phyloP scores from a whole-genome alignment of 1,284 basidiomycete genomes.

The Laetiporus sulphureus region DNA sequence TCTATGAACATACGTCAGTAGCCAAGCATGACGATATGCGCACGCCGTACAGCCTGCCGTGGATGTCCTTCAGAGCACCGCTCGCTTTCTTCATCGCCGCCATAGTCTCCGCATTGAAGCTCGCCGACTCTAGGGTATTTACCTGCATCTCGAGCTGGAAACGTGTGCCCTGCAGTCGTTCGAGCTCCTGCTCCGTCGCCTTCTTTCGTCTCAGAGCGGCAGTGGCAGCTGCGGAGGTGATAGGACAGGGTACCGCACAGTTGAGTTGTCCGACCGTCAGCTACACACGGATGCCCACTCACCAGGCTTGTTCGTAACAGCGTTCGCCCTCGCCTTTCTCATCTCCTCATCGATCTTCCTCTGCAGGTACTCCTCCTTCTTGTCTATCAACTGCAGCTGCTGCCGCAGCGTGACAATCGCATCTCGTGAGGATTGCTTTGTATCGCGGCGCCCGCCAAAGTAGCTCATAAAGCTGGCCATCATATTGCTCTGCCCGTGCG shows the following conservation, averaged over 20 bases:
- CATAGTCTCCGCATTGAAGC: slow-evolving; percentile 99
- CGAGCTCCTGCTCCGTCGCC: slow-evolving; percentile 83
- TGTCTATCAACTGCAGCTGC: slow-evolving; percentile 94
- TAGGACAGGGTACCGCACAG: neutral
- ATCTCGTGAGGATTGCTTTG: slow-evolving; percentile 75
- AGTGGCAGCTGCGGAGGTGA: slow-evolving; percentile 56
- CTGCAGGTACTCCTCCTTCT: slow-evolving; percentile 97
- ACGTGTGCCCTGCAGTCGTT: slow-evolving; percentile 81
- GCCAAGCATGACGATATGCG: slow-evolving; percentile 28
- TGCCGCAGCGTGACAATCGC: slow-evolving; percentile 84
- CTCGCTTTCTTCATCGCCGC: slow-evolving; percentile 96
- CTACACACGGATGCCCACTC: slow-evolving; percentile 10
- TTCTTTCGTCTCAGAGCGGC: slow-evolving; percentile 96
- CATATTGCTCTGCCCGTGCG: too few relatives aligned
- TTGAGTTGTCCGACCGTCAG: neutral
- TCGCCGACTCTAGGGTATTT: slow-evolving; percentile 95
- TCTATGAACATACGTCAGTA: slow-evolving; percentile 35
- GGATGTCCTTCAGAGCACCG: slow-evolving; percentile 87
- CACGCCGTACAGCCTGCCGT: slow-evolving; percentile 78
- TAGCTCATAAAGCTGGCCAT: slow-evolving; percentile 89
- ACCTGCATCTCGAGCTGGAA: slow-evolving; percentile 96
- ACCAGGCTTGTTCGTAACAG: slow-evolving; percentile 93
- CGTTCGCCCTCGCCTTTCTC: slow-evolving; percentile 90
- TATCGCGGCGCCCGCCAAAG: slow-evolving; percentile 73
- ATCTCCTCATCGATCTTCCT: slow-evolving; percentile 97